Evolutionary conservation across 148 eudicot species (phyloP).

Genomic region (Camellia sinensis): DNA sequence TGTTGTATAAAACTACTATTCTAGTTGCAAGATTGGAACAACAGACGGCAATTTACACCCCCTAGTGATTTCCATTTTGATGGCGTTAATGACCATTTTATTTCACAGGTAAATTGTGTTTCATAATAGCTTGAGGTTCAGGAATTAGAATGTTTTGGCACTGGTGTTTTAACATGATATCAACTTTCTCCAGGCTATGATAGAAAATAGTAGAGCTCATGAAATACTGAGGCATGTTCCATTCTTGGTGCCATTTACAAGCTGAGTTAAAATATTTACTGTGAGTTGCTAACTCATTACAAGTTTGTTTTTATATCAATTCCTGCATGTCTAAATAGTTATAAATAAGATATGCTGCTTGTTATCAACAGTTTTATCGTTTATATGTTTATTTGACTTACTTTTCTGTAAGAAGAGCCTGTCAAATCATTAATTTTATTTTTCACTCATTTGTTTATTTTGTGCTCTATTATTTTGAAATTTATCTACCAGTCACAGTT

Average conservation of each 20-base stretch:
- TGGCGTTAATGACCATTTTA: conserved; percentile 82
- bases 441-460: conserved; percentile 1
- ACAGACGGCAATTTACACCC: conserved; percentile 80
- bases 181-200: conserved; percentile 61
- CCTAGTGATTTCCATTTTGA: conserved; percentile 92
- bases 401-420: not conserved
- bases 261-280: conserved; percentile 84
- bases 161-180: conserved; percentile 12
- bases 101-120: conserved; percentile 66
- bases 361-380: not conserved
- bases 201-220: conserved; percentile 73
- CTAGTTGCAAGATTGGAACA: conserved; percentile 99
- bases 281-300: conserved; percentile 46
- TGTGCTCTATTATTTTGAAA: conserved; percentile 9
- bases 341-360: not conserved
- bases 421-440: not conserved
- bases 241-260: conserved; percentile 88
- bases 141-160: not conserved
- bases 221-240: conserved; percentile 89
- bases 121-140: conserved; percentile 1
- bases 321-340: not conserved
- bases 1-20: conserved; percentile 16
- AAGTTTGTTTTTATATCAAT: not conserved
- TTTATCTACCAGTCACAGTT: conserved; percentile 58
- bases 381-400: not conserved